Base-by-base conservation (phyloP, 2,329 filamentous ascomycete genomes). In the Ophiostoma pallidulum region DNA sequence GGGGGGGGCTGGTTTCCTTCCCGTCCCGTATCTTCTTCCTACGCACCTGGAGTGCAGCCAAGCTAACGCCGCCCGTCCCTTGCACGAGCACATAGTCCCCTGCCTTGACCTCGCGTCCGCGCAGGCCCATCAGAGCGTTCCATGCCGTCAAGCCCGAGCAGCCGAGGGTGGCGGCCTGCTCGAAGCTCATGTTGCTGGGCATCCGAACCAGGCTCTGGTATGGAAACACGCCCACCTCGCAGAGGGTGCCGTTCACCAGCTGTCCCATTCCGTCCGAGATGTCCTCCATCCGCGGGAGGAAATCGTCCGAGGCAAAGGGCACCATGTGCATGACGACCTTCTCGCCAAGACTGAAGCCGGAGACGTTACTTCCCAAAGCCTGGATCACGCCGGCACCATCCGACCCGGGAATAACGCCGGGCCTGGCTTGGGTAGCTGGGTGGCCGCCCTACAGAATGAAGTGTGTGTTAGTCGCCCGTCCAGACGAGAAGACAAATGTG, bases 31-130 rank as follows among this genome's bases (percentile, higher is more conserved):
- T n/a, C n/a, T n/a, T n/a, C n/a, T n/a, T n/a, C n/a, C n/a, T n/a
- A n/a, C n/a, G n/a, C n/a, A n/a, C n/a, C n/a, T n/a, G n/a, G n/a
- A 84, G 61, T 4, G 73, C 81, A 50, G 83, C 83, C 51, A 84
- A 70, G 52, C 72, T 77, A 8, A 86, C 82, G 49, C 82, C 82
- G 18, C 82, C 82, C 0, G 80, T 85, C n/a, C 82, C 82, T 62
- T 85, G 79, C 1, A 80, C 80, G 29, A 86, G 69, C 3, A 86
- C 79, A 56, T 62, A 70, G 51, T 75, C 63, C 4, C 78, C 79
- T 0, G 76, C 72, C 57, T 69, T 67, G 49, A 82, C 53, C 20
- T 67, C 65, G 54, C 63, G 62, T 2, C 22, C 16, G 12, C 14
- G 9, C 26, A 79, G 57, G 2, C 80, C 80, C 55, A 76, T 82